Evolutionary conservation across 768 basidiomycete genomes (phyloP), one percentile per base, ranked within the genome.

Genomic region (Pulveroboletus sp.): DNA sequence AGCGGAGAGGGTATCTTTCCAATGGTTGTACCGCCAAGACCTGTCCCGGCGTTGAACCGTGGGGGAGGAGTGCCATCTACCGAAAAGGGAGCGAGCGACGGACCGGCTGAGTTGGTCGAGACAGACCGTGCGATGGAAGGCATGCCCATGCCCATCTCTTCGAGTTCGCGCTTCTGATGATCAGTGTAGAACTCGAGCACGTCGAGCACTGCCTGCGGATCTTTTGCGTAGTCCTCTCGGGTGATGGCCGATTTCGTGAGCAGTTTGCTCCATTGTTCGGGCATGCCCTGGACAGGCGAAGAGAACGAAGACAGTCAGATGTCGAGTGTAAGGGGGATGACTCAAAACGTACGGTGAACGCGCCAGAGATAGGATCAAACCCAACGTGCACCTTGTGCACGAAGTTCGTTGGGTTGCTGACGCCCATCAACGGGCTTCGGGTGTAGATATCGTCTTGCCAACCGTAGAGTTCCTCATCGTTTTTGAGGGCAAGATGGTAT

Each of bases 361-460:
- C 92, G 10, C 95, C 95, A 37, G 88, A 87, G 39, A 89, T 75
- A 2, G 93, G 90, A 71, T 99, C 95, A 60, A 94, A 97, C 3
- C 93, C 94, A 49, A 98, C 95, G 69, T 98, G 95, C 3, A 98
- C 93, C 66, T 97, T 93, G 73, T 99, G 95, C 0, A 97, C 92
- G 64, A 99, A 98, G 69, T 99, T 95, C 8, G 94, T 97, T 0
- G 95, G 95, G 57, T 87, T 88, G 66, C 86, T 86, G 39, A 94
- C 89, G 26, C 95, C 92, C 84, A 94, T 90, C 43, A 93, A 75
- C 3, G 94, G 93, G 61, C 89, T 91, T 41, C 93, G 81, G 6
- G 81, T 82, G 70, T 98, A 97, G 53, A 99, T 86, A 65, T 96
- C 94, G 63, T 99, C 95, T 68, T 94, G 89, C 94, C 94, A 98